Conservation (phyloP, 2,329 filamentous ascomycete species). For the Calonectria honghensis region DNA sequence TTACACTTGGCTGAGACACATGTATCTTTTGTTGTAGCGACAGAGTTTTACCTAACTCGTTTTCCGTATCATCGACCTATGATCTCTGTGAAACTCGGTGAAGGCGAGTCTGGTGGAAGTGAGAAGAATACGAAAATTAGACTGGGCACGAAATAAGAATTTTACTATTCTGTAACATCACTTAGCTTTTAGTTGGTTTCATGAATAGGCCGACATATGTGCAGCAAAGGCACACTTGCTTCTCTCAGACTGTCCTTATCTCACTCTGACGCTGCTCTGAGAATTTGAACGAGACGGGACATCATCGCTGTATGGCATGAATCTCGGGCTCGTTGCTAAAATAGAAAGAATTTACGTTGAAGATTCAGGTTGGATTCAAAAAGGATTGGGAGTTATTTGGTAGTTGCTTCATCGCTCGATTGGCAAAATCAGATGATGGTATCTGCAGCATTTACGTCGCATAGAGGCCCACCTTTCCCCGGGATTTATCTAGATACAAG, state of each 20-base stretch:
- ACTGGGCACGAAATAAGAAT: not conserved
- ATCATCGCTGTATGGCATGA: not conserved
- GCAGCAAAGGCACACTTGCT: not conserved
- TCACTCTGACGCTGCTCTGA: not conserved
- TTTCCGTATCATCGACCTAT: not conserved
- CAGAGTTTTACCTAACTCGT: not conserved
- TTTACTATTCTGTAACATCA: not conserved
- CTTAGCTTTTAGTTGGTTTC: not conserved
- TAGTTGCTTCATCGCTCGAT: not conserved
- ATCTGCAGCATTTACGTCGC: slow-evolving; percentile 5
- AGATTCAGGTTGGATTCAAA: not conserved
- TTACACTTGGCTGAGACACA: not conserved
- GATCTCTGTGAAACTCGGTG: not conserved
- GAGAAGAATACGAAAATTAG: not conserved
- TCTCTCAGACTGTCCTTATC: not conserved
- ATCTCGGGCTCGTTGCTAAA: not conserved
- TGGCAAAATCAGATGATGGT: not conserved
- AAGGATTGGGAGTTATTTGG: not conserved
- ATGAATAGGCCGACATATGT: not conserved
- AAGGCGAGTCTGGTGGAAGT: not conserved
- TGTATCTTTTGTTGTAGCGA: not conserved
- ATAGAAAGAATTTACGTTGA: not conserved
- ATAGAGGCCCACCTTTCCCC: slow-evolving; percentile 34
- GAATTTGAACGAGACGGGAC: not conserved
- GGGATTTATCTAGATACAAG: slow-evolving; percentile 41